phyloP scores from a whole-genome alignment of 176 grass and related monocot species.

The Luzula sylvatica region DNA sequence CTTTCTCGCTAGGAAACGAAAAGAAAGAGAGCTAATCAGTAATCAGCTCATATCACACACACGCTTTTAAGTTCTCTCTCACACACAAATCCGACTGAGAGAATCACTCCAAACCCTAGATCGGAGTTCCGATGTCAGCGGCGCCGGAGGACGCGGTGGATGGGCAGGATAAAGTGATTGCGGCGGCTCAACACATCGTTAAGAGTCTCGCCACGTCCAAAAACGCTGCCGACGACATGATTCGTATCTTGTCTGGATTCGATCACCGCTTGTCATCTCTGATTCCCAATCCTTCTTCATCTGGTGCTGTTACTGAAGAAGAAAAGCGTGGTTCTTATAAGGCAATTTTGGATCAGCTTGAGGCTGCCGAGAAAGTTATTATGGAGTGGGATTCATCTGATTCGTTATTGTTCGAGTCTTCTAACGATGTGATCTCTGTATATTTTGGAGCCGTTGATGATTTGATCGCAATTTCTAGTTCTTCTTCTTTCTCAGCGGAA shows the following conservation, averaged over 20 bases:
- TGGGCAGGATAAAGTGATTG: conserved; percentile 74
- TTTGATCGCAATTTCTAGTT: conserved; percentile 10
- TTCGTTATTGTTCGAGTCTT: conserved; percentile 60
- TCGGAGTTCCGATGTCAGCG: conserved; percentile 15
- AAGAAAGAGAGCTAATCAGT: not conserved
- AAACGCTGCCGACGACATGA: conserved; percentile 99
- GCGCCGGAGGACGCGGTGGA: conserved; percentile 23
- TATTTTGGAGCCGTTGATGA: conserved; percentile 23
- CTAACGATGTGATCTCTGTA: conserved; percentile 31
- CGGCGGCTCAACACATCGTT: conserved; percentile 95
- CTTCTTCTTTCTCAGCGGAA: conserved; percentile 7
- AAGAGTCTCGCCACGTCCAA: conserved; percentile 93
- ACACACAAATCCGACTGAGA: not conserved
- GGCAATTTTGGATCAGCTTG: conserved; percentile 20
- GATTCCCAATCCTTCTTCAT: conserved; percentile 10
- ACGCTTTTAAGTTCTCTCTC: not conserved
- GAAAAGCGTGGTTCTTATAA: not conserved
- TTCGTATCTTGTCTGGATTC: conserved; percentile 91
- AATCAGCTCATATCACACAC: not conserved
- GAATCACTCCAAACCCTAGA: conserved; percentile 10
- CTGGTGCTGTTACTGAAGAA: not conserved
- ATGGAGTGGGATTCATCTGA: conserved; percentile 61
- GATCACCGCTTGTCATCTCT: conserved; percentile 85
- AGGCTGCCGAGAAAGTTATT: conserved; percentile 56
- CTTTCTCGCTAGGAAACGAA: not conserved